These are phyloP conservation scores for Wickerhamomyces sp. DNA, from an alignment of 1,139 yeast species.

Conservation along the genomic window DNA sequence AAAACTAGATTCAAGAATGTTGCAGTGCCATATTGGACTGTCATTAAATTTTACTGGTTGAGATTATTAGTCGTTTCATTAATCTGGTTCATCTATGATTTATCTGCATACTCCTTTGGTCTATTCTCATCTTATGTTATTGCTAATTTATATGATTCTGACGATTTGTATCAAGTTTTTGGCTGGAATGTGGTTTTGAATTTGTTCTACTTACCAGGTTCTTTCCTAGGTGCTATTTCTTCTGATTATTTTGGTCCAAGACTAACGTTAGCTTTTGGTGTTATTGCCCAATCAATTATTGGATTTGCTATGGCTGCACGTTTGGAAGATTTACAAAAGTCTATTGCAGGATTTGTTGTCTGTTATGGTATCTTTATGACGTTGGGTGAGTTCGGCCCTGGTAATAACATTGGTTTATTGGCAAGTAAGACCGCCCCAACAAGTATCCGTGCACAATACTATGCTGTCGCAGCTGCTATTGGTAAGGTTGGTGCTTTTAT, in stretches of 20 bases:
- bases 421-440: constrained; percentile 88
- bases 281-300: constrained; percentile 65
- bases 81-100: constrained; percentile 91
- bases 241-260: constrained; percentile 92
- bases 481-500: constrained; percentile 93
- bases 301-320: constrained; percentile 86
- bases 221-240: constrained; percentile 73
- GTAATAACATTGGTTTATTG: constrained; percentile 83
- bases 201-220: constrained; percentile 86
- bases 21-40: constrained; percentile 61
- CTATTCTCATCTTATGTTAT: constrained; percentile 72
- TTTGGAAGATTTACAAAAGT: constrained; percentile 48
- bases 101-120: constrained; percentile 83
- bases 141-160: constrained; percentile 53
- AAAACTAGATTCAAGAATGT: constrained; percentile 66
- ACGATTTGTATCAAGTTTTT: constrained; percentile 65
- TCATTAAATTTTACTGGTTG: constrained; percentile 81
- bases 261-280: constrained; percentile 66
- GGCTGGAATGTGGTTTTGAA: constrained; percentile 94
- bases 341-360: constrained; percentile 76
- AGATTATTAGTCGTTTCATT: constrained; percentile 66
- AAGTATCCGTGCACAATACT: constrained; percentile 84
- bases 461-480: constrained; percentile 85
- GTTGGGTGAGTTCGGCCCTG: constrained; percentile 92
- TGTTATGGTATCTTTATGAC: constrained; percentile 84